Conservation (phyloP, 495 filamentous ascomycete genomes). For the Lepraria neglecta region DNA sequence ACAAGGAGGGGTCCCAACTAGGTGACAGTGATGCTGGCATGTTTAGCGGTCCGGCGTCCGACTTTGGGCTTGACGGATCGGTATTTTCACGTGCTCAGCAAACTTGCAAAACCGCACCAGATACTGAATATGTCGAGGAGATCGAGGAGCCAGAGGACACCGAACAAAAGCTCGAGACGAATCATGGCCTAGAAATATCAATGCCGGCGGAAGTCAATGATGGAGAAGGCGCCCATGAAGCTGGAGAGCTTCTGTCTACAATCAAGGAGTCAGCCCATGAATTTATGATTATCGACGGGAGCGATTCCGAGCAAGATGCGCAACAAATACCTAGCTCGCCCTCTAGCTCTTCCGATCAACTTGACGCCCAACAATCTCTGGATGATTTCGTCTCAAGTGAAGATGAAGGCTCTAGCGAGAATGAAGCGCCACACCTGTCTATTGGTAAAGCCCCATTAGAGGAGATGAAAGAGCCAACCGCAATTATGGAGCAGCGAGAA, state of each 20-base stretch:
- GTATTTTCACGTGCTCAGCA: constrained; percentile 5
- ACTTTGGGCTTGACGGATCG: constrained; percentile 18
- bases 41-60: not conserved
- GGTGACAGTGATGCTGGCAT: constrained; percentile 1
- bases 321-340: not conserved
- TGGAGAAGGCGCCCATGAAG: constrained; percentile 19
- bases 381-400: not conserved
- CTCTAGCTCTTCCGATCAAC: not conserved
- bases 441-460: not conserved
- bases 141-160: not conserved
- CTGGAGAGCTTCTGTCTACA: not conserved
- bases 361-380: not conserved
- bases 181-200: not conserved
- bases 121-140: not conserved
- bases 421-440: not conserved
- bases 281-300: not conserved
- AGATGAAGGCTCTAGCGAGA: not conserved
- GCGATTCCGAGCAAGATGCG: not conserved
- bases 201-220: constrained; percentile 27
- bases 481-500: not conserved
- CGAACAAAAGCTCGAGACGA: not conserved
- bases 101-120: not conserved
- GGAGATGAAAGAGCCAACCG: not conserved
- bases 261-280: constrained; percentile 1
- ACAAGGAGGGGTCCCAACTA: not conserved